Conservation (phyloP, 441 rosid species). For the Geranium incanum region DNA sequence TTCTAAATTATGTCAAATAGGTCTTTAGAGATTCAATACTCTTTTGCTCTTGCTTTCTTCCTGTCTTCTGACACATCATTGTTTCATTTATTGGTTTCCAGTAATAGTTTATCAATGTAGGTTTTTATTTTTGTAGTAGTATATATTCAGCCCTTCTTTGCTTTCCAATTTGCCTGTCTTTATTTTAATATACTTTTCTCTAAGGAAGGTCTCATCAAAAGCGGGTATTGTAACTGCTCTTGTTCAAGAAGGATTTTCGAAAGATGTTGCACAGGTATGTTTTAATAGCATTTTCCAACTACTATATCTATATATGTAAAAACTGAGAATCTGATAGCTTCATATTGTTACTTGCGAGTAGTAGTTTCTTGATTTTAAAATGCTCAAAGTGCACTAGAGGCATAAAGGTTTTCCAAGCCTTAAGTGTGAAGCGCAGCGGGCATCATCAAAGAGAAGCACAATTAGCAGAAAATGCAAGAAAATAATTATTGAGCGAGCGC, state of each 20-base stretch:
- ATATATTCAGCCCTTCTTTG: neutral
- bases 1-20: too few species aligned
- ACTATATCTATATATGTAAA: neutral
- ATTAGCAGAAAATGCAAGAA: too few species aligned
- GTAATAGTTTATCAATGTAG: too few species aligned
- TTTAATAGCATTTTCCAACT: slow-evolving; percentile 6
- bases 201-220: slow-evolving; percentile 63
- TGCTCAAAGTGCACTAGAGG: neutral
- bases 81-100: too few species aligned
- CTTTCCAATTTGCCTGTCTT: neutral
- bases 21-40: too few species aligned
- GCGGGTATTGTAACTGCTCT: slow-evolving; percentile 55
- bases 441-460: too few species aligned
- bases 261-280: slow-evolving; percentile 74
- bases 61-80: too few species aligned
- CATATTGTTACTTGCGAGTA: neutral
- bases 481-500: too few species aligned
- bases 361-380: neutral
- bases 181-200: slow-evolving; percentile 20
- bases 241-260: slow-evolving; percentile 68
- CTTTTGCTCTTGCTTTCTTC: too few species aligned
- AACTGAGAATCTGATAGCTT: neutral
- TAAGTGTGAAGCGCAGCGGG: too few species aligned
- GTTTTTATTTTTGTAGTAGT: neutral
- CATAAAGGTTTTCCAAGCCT: too few species aligned